Evolutionary conservation across 2,329 filamentous ascomycete species (phyloP), one percentile per base, ranked within the genome.

Genomic region (Verticillium klebahnii): DNA sequence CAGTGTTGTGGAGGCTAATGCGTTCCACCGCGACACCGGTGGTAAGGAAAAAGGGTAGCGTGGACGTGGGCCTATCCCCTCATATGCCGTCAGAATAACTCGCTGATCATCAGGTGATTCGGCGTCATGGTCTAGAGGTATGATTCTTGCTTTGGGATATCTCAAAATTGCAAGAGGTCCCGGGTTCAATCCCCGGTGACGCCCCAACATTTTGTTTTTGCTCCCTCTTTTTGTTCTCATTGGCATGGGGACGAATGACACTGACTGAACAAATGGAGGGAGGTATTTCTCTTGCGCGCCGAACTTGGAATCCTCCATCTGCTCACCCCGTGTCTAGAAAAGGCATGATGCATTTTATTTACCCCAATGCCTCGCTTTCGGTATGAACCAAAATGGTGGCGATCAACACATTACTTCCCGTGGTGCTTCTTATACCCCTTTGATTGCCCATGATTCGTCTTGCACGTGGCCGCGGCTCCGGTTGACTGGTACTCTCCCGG

Each of bases 131-230:
- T 58, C 57, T 58, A 58, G 57, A 40, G 57, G 57, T 58, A 58
- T 58, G 57, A 58, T 58, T 58, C 57, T 58, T 58, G 57, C 57
- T 58, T 58, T 58, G 57, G 57, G 57, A 31, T 40, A 37, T n/a
- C 34, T 31, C 34, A 40, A 59, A 59, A 32, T 23, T 59, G 57
- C 57, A 59, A 59, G 57, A 59, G 57, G 57, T 50, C 57, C 57
- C 57, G 57, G 57, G 57, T 59, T 59, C 57, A 50, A 59, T 50
- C 45, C 57, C 57, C 57, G 57, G 57, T 50, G 57, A 52, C 37
- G 57, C 57, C 57, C 57, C 57, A 39, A 57, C 19, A 25, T 37
- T 57, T 57, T 57, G 14, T 12, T 57, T 19, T 57, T 57, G 39
- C 15, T 36, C 14, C 34, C 9, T 14, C 11, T 36, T 36, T 14